phyloP scores from a whole-genome alignment of 2,329 filamentous ascomycete species.

The Hypoxylon sp. region DNA sequence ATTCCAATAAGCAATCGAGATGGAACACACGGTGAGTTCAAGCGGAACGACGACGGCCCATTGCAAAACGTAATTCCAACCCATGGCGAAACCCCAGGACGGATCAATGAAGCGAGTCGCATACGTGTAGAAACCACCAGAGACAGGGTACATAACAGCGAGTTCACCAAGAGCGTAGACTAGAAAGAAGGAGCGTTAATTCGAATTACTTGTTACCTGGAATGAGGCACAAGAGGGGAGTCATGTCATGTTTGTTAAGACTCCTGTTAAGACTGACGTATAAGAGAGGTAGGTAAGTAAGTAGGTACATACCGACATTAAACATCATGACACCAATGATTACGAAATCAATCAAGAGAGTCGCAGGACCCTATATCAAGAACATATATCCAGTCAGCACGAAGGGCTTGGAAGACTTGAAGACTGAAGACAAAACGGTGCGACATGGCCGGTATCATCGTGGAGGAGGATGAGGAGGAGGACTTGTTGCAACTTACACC shows the following conservation, averaged over 20 bases:
- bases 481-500: constrained; percentile 57
- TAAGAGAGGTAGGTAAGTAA: neutral
- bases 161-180: constrained; percentile 72
- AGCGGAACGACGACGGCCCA: constrained; percentile 65
- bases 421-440: neutral
- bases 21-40: constrained; percentile 64
- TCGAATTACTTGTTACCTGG: neutral
- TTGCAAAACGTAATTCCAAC: constrained; percentile 64
- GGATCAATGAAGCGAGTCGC: constrained; percentile 67
- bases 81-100: constrained; percentile 62
- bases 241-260: too few species aligned
- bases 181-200: constrained; percentile 27
- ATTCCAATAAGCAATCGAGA: constrained; percentile 67
- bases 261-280: neutral
- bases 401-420: neutral
- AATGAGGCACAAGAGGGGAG: neutral
- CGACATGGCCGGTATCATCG: neutral
- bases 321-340: constrained; percentile 74
- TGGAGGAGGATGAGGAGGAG: neutral
- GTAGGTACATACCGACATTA: constrained; percentile 61
- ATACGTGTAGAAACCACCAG: constrained; percentile 68
- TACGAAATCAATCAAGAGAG: constrained; percentile 64
- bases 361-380: constrained; percentile 58
- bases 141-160: constrained; percentile 66
- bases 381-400: constrained; percentile 15